Percentiles rank a stretch among this genome's conserved stretches.
These are phyloP conservation scores for Amylostereum chailletii DNA, from an alignment of 1,284 basidiomycete genomes.

Conservation along the genomic window DNA sequence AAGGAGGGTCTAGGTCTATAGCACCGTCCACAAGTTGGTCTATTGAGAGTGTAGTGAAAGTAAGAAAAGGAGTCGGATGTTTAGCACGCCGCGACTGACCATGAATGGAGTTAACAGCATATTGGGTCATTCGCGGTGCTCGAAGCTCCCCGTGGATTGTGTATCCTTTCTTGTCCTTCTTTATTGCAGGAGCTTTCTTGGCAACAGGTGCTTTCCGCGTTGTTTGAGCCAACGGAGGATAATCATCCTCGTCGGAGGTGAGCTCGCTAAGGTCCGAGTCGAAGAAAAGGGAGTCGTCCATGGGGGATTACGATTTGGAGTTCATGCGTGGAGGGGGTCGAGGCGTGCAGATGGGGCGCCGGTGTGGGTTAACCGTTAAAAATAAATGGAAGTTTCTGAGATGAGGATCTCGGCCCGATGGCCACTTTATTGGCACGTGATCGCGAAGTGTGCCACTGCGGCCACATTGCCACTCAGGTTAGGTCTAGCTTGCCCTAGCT, in stretches of 20 bases:
- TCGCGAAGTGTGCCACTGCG: too few species aligned
- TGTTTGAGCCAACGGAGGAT: not conserved
- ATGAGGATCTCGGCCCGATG: too few species aligned
- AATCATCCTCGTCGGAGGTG: not conserved
- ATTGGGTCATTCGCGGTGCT: not conserved
- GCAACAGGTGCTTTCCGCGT: not conserved
- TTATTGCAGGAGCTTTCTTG: not conserved
- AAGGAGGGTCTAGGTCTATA: slow-evolving; percentile 64
- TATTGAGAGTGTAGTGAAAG: slow-evolving; percentile 16
- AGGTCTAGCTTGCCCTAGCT: too few species aligned
- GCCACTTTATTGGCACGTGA: too few species aligned
- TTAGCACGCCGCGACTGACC: not conserved
- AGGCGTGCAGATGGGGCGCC: too few species aligned
- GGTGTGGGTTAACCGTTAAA: too few species aligned
- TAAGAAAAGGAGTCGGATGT: not conserved
- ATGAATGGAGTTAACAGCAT: not conserved
- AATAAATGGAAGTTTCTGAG: too few species aligned
- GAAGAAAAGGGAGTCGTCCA: not conserved
- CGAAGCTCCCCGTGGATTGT: not conserved
- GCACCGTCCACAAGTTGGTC: slow-evolving; percentile 53
- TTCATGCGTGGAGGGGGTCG: too few species aligned
- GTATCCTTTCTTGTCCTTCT: not conserved
- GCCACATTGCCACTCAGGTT: too few species aligned
- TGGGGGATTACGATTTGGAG: too few species aligned
- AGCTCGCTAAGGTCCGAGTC: not conserved